Base-by-base conservation (phyloP, 208 protist species). In the Crithidia expoeki region DNA sequence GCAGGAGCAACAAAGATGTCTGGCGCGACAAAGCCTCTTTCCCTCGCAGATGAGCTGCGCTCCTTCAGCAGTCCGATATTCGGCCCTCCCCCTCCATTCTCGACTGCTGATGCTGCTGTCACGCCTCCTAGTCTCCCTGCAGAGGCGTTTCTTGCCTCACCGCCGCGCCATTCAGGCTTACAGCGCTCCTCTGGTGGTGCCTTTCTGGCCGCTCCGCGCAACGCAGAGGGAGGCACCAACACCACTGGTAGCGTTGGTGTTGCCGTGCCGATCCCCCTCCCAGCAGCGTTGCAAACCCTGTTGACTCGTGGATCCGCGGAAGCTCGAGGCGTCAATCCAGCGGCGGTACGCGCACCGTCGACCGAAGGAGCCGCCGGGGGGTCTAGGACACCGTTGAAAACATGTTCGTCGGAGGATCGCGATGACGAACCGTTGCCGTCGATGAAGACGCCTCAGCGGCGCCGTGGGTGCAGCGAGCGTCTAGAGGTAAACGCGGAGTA, bases 41-140 rank as follows among this genome's bases (percentile, higher is more conserved):
- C 62, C 25, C 63, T 76, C 4, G 71, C 71, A 4, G 71, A 76
- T 47, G 71, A 76, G 55, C 46, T 76, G 17, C 71, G 71, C 23
- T 44, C 46, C 46, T 60, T 79, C 46, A 36, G 46, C 30, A 79
- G 44, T 30, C 52, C 25, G 16, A 21, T 34, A 50, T 68, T 72
- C 14, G 40, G 58, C 3, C 38, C 57, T 5, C 53, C 55, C 1
- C 50, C 36, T 9, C 62, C 27, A 14, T 36, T 28, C 33, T 25
- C 28, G 12, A 28, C 32, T 25, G 30, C 55, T 23, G 34, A 16
- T 16, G 27, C n/a, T 3, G 19, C 55, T 16, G 14, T 34, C 4
- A 16, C 32, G 30, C 14, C 55, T 10, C 12, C 56, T 40, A 12
- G 36, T 40, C 36, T 12, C 36, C 36, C 36, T 14, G 12, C 36